Conservation (phyloP, 495 filamentous ascomycete genomes). For the Talaromyces nanjingensis region DNA sequence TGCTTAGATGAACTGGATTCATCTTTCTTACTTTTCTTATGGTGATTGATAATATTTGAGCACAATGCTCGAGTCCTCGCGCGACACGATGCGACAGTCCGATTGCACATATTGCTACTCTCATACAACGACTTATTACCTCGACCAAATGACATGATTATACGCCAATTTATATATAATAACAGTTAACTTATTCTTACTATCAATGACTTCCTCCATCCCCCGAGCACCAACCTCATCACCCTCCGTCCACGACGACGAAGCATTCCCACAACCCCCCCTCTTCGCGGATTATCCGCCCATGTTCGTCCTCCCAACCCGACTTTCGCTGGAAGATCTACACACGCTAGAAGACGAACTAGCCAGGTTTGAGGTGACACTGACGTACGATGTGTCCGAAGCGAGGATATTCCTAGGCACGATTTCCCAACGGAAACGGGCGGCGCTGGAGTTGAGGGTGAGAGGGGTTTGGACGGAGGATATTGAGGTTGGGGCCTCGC, state of each 20-base stretch:
- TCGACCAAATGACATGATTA: not conserved
- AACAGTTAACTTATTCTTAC: not conserved
- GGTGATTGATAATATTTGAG: not conserved
- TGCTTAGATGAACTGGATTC: not conserved
- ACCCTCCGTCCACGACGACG: not conserved
- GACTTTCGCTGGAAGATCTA: conserved; percentile 55
- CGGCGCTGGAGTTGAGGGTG: conserved; percentile 67
- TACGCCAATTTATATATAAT: not conserved
- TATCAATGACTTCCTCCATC: not conserved
- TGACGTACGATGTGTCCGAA: conserved; percentile 69
- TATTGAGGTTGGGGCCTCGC: conserved; percentile 5
- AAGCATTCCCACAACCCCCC: not conserved
- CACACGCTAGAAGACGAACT: conserved; percentile 59
- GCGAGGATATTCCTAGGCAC: conserved; percentile 69
- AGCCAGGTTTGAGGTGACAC: conserved; percentile 36
- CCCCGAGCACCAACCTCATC: conserved; percentile 4
- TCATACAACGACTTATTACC: not conserved
- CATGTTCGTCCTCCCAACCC: conserved; percentile 67
- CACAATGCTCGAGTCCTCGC: not conserved
- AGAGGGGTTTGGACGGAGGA: conserved; percentile 57
- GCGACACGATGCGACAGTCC: not conserved
- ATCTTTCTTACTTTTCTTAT: not conserved
- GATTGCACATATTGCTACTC: not conserved
- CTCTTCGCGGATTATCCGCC: conserved; percentile 37
- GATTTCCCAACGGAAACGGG: conserved; percentile 60